Conservation (phyloP, 177 flowering plant species). For the Vitis hybrid region DNA sequence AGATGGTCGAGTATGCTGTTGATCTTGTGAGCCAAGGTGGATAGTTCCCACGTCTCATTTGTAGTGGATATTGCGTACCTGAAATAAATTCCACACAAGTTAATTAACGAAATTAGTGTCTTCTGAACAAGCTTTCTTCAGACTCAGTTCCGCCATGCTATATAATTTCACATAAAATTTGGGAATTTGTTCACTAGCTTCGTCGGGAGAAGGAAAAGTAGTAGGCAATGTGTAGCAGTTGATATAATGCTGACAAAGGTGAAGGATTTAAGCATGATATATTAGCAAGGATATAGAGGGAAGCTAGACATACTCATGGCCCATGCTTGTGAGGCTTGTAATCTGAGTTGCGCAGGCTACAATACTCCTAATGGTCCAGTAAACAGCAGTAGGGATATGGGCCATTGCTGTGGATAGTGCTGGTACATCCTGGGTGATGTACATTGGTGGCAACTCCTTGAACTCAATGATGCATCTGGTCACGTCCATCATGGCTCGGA, state of each 20-base stretch:
- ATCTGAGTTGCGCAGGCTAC: constrained; percentile 35
- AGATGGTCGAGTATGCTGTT: constrained; percentile 47
- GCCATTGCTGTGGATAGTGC: constrained; percentile 25
- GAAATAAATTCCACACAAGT: constrained; percentile 1
- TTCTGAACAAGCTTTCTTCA: no score
- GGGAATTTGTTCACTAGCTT: no score
- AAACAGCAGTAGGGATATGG: constrained; percentile 38
- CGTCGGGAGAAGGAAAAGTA: no score
- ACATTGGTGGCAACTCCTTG: constrained; percentile 38
- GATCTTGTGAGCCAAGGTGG: constrained; percentile 59
- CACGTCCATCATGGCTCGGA: constrained; percentile 34
- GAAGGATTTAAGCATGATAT: background rate
- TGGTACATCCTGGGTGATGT: constrained; percentile 32
- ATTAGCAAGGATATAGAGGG: background rate
- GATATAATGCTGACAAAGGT: no score
- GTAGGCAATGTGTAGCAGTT: no score
- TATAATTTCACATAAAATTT: no score
- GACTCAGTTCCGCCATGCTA: no score
- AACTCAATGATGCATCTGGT: constrained; percentile 42
- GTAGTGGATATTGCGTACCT: constrained; percentile 40
- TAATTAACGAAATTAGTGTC: background rate
- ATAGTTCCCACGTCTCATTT: constrained; percentile 61
- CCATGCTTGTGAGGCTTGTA: constrained; percentile 22
- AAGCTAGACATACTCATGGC: constrained; percentile 23
- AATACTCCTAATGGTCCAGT: constrained; percentile 38